Evolutionary conservation across 768 basidiomycete genomes (phyloP).

Genomic region (Tylopilus vinaceipallidus): DNA sequence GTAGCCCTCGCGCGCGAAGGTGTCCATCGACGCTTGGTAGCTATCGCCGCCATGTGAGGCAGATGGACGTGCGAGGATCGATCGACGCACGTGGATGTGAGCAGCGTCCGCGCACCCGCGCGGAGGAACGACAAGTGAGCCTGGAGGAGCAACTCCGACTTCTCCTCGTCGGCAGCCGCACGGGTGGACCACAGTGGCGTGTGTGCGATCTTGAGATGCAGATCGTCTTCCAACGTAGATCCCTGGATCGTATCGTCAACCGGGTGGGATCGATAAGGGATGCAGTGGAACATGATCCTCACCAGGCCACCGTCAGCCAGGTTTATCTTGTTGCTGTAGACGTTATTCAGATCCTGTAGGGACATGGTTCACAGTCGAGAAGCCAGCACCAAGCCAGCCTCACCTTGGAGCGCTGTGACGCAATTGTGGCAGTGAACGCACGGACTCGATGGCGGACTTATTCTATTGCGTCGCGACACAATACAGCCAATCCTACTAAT

Average conservation of each 20-base stretch:
- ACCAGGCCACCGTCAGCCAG: constrained; percentile 36
- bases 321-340: constrained; percentile 17
- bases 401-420: too few relatives aligned
- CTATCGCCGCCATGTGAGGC: constrained; percentile 31
- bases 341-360: neutral
- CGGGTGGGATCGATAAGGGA: neutral
- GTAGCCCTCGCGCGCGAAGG: constrained; percentile 54
- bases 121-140: constrained; percentile 62
- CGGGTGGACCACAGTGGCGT: constrained; percentile 73
- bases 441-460: neutral
- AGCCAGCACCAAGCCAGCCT: neutral
- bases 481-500: constrained; percentile 21
- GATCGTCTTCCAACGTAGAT: constrained; percentile 54
- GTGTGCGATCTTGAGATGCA: constrained; percentile 46
- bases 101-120: constrained; percentile 64
- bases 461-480: constrained; percentile 13
- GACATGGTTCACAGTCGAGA: neutral
- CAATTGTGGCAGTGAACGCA: constrained; percentile 5
- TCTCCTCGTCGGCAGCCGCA: constrained; percentile 51
- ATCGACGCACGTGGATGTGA: constrained; percentile 61
- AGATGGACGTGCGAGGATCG: neutral
- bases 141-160: constrained; percentile 41
- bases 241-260: constrained; percentile 43
- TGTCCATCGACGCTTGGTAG: constrained; percentile 62
- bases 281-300: constrained; percentile 1